Evolutionary conservation across 2,329 filamentous ascomycete species (phyloP), one percentile per base, ranked within the genome.

Genomic region (Colletotrichum eremochloae): DNA sequence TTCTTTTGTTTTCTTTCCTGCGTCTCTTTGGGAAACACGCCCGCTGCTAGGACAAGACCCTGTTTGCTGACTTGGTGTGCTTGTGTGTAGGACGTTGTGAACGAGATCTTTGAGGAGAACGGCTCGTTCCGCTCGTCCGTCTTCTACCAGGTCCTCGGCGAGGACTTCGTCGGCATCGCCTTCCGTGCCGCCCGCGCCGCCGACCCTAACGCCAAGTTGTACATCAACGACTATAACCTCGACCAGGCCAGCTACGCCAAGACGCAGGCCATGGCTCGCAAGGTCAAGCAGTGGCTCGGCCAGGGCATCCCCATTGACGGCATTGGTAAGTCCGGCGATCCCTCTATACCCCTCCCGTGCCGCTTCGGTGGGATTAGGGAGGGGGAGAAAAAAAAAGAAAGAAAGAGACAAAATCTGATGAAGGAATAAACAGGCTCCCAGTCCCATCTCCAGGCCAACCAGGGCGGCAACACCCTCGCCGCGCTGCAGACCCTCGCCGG

Each of bases 161-260:
- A 93, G 82, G 87, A 88, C 79, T 94, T 92, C 77, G 89, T 94
- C 65, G 84, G 85, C 31, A 91, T 93, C 76, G 92, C 92, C 46
- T 94, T 94, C 82, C 85, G 88, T 64, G 89, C 92, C 14, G 92
- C 93, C 29, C 87, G 88, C 63, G 85, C 85, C 11, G 91, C 90
- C 18, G 92, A 94, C 79, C 91, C 92, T 2, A 77, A 81, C 68
- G 91, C 90, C 3, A 92, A 91, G 81, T 85, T 94, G 50, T 95
- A 93, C 84, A 93, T 94, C 82, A 95, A 94, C 81, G 92, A 94
- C 80, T 89, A 87, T 82, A 93, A 92, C 83, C 86, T 93, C 64
- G 91, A 93, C 81, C 84, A 81, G 55, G 86, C 90, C 24, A 85
- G 76, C 75, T 86, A 87, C 76, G 83, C 86, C 74, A 94, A 94